These are phyloP conservation scores for Entophlyctis luteolus DNA, from an alignment of 192 early-diverging fungal genomes.

Conservation along the genomic window DNA sequence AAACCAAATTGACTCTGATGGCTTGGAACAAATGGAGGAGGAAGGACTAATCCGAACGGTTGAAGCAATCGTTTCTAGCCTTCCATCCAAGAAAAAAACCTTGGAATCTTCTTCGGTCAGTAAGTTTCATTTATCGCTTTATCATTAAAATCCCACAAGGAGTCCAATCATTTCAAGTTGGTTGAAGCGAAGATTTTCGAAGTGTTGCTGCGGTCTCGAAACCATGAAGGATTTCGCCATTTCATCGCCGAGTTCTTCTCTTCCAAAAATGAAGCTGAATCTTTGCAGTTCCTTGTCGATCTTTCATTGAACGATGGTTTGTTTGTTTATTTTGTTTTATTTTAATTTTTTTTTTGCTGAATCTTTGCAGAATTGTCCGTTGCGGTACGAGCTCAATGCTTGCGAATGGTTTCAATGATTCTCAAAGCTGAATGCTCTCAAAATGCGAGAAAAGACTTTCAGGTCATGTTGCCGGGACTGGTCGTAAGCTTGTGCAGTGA, in stretches of 20 bases:
- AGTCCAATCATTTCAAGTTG: neutral
- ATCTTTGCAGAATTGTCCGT: neutral
- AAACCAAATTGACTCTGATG: too few species aligned
- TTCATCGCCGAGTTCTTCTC: slow-evolving; percentile 3
- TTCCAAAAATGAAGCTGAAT: neutral
- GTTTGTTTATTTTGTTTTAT: neutral
- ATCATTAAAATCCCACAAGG: neutral
- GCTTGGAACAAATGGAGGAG: too few species aligned
- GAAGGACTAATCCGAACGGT: too few species aligned
- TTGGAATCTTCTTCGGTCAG: too few species aligned
- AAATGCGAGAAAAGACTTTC: slow-evolving; percentile 38
- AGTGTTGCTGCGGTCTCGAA: neutral
- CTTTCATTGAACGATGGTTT: slow-evolving; percentile 1
- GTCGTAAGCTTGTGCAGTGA: slow-evolving; percentile 61
- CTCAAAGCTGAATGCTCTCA: neutral
- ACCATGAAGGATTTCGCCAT: neutral
- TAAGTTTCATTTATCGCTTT: neutral
- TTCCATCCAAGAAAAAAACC: too few species aligned
- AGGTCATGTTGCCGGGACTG: slow-evolving; percentile 59
- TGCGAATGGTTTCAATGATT: slow-evolving; percentile 11
- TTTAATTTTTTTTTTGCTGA: neutral
- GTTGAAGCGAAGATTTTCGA: slow-evolving; percentile 9
- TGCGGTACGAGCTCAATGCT: slow-evolving; percentile 3
- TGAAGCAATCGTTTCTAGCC: too few species aligned
- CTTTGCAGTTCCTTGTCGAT: slow-evolving; percentile 6